Base-by-base conservation (phyloP, 2,329 filamentous ascomycete species). In the Penicillium corylophilum region DNA sequence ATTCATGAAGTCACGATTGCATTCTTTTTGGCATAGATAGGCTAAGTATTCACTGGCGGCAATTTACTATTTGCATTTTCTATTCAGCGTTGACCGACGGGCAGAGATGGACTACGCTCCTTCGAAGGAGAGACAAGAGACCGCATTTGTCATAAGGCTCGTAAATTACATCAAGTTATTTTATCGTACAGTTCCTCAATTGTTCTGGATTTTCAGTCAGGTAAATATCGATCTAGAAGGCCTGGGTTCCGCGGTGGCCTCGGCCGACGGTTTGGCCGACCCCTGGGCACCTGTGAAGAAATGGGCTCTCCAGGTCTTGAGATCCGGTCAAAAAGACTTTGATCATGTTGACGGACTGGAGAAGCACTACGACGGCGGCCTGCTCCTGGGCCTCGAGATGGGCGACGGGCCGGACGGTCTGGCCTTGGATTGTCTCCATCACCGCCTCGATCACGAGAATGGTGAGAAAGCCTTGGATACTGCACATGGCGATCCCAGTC, bases 401-500 rank as follows among this genome's bases (percentile, higher is more conserved):
- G 16, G 12, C 29, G 38, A 20, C 38, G 43, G 23, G 24, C 13
- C 5, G 40, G 48, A 42, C 59, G 59, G 53, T 5, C 18, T 13
- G 16, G 10, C 16, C 35, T 18, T 20, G 18, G 9, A 10, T 10
- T 38, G 35, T n/a, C 35, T 38, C 15, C 35, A 42, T n/a, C 22
- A 40, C 33, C 39, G 44, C 45, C 54, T 28, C 33, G 47, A 33
- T 38, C 36, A 24, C 39, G 28, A 33, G 29, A 5, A 33, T n/a
- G 3, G 4, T 33, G 29, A 6, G 47, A 26, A 18, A 40, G 46
- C 38, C 69, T 66, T 12, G 69, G 62, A 64, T 96, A 95, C 69
- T 93, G 89, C 13, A 92, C 89, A 57, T 84, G 77, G 16, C 80
- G 76, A 73, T 96, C 93, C 90, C 91, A 97, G 42, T 87, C 86